A percentile compares a stretch with the other conserved stretches of the same genome.
phyloP scores from a whole-genome alignment of 1,284 basidiomycete species.

The Ganoderma lingzhi region DNA sequence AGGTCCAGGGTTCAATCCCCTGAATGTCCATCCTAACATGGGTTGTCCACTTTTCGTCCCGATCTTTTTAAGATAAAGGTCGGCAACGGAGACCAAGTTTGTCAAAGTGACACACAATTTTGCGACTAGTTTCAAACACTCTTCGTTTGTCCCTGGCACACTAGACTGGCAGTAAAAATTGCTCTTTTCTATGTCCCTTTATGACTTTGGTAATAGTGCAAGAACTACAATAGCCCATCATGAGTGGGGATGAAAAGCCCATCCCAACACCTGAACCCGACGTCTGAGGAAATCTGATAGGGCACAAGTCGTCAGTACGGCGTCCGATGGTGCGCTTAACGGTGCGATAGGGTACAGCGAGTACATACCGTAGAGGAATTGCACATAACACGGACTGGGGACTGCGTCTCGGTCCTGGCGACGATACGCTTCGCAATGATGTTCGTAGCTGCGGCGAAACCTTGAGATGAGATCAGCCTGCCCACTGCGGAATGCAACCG shows the following conservation, averaged over 20 bases:
- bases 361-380: constrained; percentile 54
- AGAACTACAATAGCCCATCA: constrained; percentile 23
- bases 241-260: constrained; percentile 51
- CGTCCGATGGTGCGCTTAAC: neutral
- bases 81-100: no score
- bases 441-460: constrained; percentile 48
- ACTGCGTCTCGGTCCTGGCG: constrained; percentile 52
- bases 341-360: neutral
- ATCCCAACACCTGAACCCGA: constrained; percentile 64
- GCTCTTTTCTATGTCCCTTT: neutral
- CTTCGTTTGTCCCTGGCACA: neutral
- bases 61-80: neutral
- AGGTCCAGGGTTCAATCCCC: constrained; percentile 16
- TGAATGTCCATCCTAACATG: neutral
- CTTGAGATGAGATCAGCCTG: neutral
- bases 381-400: constrained; percentile 61
- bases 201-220: neutral
- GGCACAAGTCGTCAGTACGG: neutral
- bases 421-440: constrained; percentile 57
- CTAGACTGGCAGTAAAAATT: neutral
- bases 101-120: no score
- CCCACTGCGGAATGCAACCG: neutral
- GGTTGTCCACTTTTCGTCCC: no score
- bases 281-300: constrained; percentile 53
- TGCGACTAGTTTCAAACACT: neutral